Base-by-base conservation (phyloP, 2,329 filamentous ascomycete genomes). In the Fusarium irregulare region DNA sequence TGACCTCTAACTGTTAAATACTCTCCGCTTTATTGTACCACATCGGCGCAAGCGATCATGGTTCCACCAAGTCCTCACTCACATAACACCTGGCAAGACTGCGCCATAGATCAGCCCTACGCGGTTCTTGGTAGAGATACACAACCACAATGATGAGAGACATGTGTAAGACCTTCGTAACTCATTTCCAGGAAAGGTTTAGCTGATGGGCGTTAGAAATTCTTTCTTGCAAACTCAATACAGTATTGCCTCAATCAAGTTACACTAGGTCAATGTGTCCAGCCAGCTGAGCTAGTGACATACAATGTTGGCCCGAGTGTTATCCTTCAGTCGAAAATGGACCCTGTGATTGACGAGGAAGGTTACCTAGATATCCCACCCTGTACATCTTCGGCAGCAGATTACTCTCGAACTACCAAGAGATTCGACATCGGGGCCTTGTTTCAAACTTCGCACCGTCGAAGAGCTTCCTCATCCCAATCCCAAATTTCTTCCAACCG, bases 301-400 rank as follows among this genome's bases (percentile, higher is more conserved):
- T n/a, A 11, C 9, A 6, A 37, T n/a, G 32, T 34, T 18, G 16
- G 16, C 5, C 32, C 8, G 16, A 34, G 1, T 34, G 5, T 6
- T 10, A 18, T 10, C 3, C 3, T 34, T 10, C 32, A 34, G 8
- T 34, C 3, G 8, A 18, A 34, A 10, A 34, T 34, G 5, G 8
- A 34, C 8, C 32, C 2, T 34, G 32, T 5, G 8, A 10, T 2
- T 34, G 1, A 18, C 5, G 2, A 34, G 16, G 32, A 2, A 34
- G 32, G 32, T 34, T 4, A 18, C 8, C 32, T 34, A 34, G 16
- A 9, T 16, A 34, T 34, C 32, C 14, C 4, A 5, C 4, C 16
- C 5, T 34, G 7, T 4, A 18, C 32, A 34, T 34, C 5, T 10
- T 18, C 4, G 5, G 5, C 18, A 18, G 5, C 9, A 3, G 0